Conservation (phyloP, 1,284 basidiomycete species). For the Microbotryum silenes-acaulis region DNA sequence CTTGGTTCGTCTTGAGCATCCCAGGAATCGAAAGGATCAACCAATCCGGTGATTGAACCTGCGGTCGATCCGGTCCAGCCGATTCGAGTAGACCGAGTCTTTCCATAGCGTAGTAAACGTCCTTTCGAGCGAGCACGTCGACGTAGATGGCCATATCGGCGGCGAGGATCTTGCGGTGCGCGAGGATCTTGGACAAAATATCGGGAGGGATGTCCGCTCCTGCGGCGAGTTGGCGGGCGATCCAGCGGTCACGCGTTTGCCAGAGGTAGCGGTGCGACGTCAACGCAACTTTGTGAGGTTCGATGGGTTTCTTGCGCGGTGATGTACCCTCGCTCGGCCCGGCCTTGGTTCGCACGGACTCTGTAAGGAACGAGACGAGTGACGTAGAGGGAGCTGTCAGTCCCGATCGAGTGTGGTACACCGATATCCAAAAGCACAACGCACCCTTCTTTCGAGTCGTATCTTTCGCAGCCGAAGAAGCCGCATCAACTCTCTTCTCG, state of each 20-base stretch:
- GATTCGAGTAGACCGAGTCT: conserved; percentile 23
- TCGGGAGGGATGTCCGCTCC: conserved; percentile 15
- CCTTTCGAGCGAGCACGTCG: conserved; percentile 6
- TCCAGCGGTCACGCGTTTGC: conserved; percentile 12
- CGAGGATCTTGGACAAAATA: conserved; percentile 17
- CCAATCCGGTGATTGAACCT: conserved; percentile 22
- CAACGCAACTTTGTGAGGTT: background rate
- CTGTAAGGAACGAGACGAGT: no score
- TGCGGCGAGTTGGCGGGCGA: conserved; percentile 12
- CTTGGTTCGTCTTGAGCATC: conserved; percentile 8
- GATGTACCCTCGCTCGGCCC: no score
- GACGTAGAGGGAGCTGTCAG: no score
- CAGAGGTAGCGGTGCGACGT: conserved; percentile 5
- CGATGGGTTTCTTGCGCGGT: background rate
- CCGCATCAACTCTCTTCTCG: no score
- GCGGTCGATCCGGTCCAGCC: background rate
- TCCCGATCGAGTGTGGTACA: no score
- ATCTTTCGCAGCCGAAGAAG: no score
- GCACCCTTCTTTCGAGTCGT: no score
- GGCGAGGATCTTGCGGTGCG: conserved; percentile 7
- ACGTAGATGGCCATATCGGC: conserved; percentile 15
- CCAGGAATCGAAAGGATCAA: conserved; percentile 25
- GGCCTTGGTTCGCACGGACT: no score
- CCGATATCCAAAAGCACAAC: no score
- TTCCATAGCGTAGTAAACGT: conserved; percentile 19